phyloP scores from a whole-genome alignment of 805 yeast genomes.

The Saturnispora halmiae region DNA sequence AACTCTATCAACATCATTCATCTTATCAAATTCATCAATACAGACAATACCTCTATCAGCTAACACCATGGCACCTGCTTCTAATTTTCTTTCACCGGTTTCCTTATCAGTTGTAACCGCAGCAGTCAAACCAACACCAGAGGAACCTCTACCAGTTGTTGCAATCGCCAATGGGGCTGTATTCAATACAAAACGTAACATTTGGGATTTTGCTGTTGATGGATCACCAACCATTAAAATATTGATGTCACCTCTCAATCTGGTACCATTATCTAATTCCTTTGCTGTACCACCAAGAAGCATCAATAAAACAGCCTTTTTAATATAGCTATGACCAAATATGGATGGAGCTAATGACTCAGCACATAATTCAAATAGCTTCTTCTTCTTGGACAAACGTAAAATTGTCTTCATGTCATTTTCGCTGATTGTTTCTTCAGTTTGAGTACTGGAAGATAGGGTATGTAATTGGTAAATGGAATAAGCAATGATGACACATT shows the following conservation, averaged over 20 bases:
- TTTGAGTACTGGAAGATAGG: conserved; percentile 53
- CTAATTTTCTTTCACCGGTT: conserved; percentile 92
- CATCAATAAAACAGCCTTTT: conserved; percentile 85
- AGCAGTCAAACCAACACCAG: conserved; percentile 98
- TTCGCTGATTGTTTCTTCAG: conserved; percentile 73
- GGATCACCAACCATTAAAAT: conserved; percentile 98
- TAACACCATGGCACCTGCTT: conserved; percentile 98
- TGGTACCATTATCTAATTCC: conserved; percentile 89
- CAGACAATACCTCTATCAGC: conserved; percentile 97
- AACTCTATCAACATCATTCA: conserved; percentile 94
- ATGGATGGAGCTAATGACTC: conserved; percentile 93
- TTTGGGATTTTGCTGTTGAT: conserved; percentile 95
- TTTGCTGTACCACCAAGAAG: conserved; percentile 91
- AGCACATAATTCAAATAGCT: conserved; percentile 70
- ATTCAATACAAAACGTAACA: conserved; percentile 85
- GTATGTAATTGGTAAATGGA: conserved; percentile 85
- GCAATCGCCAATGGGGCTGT: conserved; percentile 95
- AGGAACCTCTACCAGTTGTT: conserved; percentile 98
- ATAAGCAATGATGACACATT: conserved; percentile 77
- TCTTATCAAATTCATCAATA: conserved; percentile 97
- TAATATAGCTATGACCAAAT: conserved; percentile 85
- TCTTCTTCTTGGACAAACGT: conserved; percentile 56
- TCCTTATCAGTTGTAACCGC: conserved; percentile 95
- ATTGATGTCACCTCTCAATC: conserved; percentile 95
- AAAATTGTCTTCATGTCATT: conserved; percentile 81